Evolutionary conservation across 2,329 filamentous ascomycete genomes (phyloP).

Genomic region (Aspergillus floridensis): DNA sequence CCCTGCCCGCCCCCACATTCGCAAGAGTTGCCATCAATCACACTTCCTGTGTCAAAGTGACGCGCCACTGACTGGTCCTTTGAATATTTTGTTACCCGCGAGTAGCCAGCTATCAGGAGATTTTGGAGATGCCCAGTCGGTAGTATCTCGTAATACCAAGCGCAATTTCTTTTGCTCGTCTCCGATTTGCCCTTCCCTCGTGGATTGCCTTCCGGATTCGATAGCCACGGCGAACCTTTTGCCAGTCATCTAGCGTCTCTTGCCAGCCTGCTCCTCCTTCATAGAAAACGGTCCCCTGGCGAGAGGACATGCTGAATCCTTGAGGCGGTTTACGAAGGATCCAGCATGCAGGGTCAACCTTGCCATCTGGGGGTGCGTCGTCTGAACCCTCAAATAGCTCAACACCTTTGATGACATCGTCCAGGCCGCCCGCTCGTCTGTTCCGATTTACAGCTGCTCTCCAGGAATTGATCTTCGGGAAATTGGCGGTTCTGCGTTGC

Average conservation of each 20-base stretch:
- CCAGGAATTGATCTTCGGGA: constrained; percentile 40
- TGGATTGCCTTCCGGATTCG: constrained; percentile 35
- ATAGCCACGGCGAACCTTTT: constrained; percentile 35
- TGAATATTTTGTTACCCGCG: not conserved
- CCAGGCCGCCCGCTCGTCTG: constrained; percentile 30
- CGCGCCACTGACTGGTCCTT: not conserved
- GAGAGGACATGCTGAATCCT: constrained; percentile 35
- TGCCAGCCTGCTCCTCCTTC: constrained; percentile 41
- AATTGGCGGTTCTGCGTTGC: constrained; percentile 21
- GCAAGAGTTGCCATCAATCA: not conserved
- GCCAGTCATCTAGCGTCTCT: constrained; percentile 41
- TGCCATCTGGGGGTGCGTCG: constrained; percentile 39
- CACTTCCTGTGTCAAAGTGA: not conserved
- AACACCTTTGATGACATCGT: constrained; percentile 28
- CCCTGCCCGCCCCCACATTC: not conserved
- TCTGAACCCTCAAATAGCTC: constrained; percentile 36
- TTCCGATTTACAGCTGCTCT: constrained; percentile 37
- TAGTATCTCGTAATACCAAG: constrained; percentile 21
- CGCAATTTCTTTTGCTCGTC: constrained; percentile 30
- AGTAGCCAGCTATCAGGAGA: not conserved
- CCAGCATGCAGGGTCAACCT: constrained; percentile 42
- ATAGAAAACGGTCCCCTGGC: constrained; percentile 39
- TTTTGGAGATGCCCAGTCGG: constrained; percentile 15
- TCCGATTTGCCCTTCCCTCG: constrained; percentile 39
- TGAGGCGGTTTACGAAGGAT: constrained; percentile 42